These are phyloP conservation scores for Trichomonascus vanleenenianus DNA, from an alignment of 805 yeast species.

Conservation along the genomic window DNA sequence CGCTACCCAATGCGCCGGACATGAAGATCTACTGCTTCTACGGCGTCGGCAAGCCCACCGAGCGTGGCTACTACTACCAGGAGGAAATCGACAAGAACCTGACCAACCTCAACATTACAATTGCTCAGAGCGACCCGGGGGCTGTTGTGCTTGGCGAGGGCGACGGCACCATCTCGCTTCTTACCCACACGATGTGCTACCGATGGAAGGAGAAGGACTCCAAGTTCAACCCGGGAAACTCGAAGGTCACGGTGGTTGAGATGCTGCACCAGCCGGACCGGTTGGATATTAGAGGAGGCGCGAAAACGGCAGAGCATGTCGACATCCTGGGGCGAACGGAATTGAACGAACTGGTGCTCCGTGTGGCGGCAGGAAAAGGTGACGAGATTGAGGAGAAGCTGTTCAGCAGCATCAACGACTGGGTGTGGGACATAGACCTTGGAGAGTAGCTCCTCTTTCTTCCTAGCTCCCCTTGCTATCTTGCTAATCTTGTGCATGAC, in stretches of 20 bases:
- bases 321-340: slow-evolving; percentile 92
- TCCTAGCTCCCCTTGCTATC: background rate
- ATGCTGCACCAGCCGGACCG: slow-evolving; percentile 89
- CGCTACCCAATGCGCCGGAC: slow-evolving; percentile 90
- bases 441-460: slow-evolving; percentile 19
- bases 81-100: slow-evolving; percentile 51
- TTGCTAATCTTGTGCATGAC: no score
- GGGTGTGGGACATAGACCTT: slow-evolving; percentile 51
- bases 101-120: slow-evolving; percentile 57
- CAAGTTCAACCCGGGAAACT: slow-evolving; percentile 70
- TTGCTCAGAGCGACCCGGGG: slow-evolving; percentile 53
- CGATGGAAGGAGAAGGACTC: slow-evolving; percentile 66
- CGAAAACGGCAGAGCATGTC: slow-evolving; percentile 95
- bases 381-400: slow-evolving; percentile 52
- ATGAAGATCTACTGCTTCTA: slow-evolving; percentile 83
- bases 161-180: slow-evolving; percentile 87
- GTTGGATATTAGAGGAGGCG: slow-evolving; percentile 94
- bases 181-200: slow-evolving; percentile 87
- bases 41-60: slow-evolving; percentile 96
- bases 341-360: slow-evolving; percentile 74
- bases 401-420: slow-evolving; percentile 51
- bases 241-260: slow-evolving; percentile 74
- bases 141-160: slow-evolving; percentile 86
- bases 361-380: slow-evolving; percentile 78
- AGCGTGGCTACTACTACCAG: slow-evolving; percentile 80